phyloP scores from a whole-genome alignment of 225 moss, liverwort and hornwort species.

The Pleurozium schreberi region DNA sequence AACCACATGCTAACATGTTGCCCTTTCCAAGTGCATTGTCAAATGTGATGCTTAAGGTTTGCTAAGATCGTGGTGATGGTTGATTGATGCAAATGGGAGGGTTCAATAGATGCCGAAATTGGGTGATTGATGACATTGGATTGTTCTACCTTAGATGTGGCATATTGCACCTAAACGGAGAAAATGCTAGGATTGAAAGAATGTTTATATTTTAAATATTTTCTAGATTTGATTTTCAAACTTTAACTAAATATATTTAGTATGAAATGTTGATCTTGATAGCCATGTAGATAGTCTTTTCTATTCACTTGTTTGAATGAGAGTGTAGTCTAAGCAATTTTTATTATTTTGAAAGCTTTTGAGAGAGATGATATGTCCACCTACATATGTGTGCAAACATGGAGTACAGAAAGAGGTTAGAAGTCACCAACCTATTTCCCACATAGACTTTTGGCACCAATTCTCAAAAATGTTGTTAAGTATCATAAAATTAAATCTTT shows the following conservation, averaged over 20 bases:
- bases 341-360: not conserved
- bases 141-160: not conserved
- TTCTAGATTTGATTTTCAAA: not conserved
- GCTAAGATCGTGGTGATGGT: not conserved
- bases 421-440: not conserved
- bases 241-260: not conserved
- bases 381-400: not conserved
- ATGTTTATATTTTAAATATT: not conserved
- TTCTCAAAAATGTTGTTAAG: not conserved
- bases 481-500: not conserved
- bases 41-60: not conserved
- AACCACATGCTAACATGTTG: fast-evolving
- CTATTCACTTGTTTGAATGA: not conserved
- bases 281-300: not conserved
- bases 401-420: not conserved
- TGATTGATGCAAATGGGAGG: not conserved
- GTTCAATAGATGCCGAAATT: not conserved
- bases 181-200: not conserved
- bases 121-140: not conserved
- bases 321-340: not conserved
- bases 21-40: not conserved
- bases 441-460: not conserved
- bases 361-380: not conserved
- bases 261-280: not conserved
- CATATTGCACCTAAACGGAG: fast-evolving